Conservation (phyloP, 2,329 filamentous ascomycete species). For the Emmonsiellopsis sp. region DNA sequence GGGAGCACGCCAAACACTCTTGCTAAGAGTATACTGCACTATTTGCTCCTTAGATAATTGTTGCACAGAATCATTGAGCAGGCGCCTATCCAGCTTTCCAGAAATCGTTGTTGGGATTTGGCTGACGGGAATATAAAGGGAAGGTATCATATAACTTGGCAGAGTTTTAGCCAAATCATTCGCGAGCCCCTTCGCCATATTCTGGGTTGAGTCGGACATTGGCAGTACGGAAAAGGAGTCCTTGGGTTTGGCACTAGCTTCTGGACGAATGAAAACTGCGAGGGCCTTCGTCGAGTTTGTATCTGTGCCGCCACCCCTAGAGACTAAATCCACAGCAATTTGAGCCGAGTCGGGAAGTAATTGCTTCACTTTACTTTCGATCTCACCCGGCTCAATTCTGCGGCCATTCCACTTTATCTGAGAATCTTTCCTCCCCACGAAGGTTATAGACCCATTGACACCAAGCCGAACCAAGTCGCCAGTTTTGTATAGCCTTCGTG, state of each 20-base stretch:
- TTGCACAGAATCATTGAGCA: constrained; percentile 33
- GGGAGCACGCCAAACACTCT: constrained; percentile 13
- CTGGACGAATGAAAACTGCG: constrained; percentile 31
- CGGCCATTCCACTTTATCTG: constrained; percentile 96
- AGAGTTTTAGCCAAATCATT: constrained; percentile 46
- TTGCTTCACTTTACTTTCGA: constrained; percentile 69
- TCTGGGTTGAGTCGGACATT: constrained; percentile 46
- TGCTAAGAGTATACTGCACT: constrained; percentile 8
- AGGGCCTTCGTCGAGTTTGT: constrained; percentile 56
- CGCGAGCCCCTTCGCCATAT: constrained; percentile 6
- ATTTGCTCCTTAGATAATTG: constrained; percentile 8
- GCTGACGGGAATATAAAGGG: constrained; percentile 60
- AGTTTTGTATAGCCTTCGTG: constrained; percentile 54
- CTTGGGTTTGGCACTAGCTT: constrained; percentile 42
- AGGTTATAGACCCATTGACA: constrained; percentile 61
- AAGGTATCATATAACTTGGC: constrained; percentile 72
- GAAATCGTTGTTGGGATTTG: constrained; percentile 62
- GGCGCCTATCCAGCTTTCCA: constrained; percentile 61
- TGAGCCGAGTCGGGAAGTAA: constrained; percentile 44
- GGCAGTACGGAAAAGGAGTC: constrained; percentile 47
- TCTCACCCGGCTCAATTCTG: constrained; percentile 88
- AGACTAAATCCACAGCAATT: constrained; percentile 74
- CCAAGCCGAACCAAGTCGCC: constrained; percentile 77
- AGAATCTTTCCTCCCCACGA: constrained; percentile 72
- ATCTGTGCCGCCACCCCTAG: constrained; percentile 70